Evolutionary conservation across 768 basidiomycete genomes (phyloP).

Genomic region (Russula virescens): DNA sequence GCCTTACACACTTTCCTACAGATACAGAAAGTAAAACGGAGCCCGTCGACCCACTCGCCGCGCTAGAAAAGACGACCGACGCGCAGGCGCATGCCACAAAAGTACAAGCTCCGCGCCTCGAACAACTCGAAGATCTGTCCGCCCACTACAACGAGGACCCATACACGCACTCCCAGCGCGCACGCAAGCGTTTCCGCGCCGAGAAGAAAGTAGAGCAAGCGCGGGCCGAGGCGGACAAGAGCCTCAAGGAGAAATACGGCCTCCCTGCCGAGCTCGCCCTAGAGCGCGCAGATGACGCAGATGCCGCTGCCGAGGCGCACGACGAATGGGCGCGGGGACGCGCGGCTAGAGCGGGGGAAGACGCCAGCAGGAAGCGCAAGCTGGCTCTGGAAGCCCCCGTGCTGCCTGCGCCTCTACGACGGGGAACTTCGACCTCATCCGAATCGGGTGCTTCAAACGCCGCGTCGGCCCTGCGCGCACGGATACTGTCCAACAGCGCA

Average conservation of each 20-base stretch:
- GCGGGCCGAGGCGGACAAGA: conserved; percentile 64
- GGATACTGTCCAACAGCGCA: conserved; percentile 22
- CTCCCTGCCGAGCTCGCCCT: conserved; percentile 65
- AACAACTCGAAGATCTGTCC: conserved; percentile 69
- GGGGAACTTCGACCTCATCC: neutral
- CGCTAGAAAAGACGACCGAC: conserved; percentile 83
- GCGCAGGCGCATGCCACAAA: conserved; percentile 67
- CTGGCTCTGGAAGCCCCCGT: conserved; percentile 25
- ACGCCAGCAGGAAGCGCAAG: conserved; percentile 44
- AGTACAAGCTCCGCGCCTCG: conserved; percentile 74
- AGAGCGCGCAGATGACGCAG: conserved; percentile 57
- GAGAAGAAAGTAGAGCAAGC: conserved; percentile 77
- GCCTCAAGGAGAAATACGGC: conserved; percentile 68
- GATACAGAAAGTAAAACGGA: conserved; percentile 63
- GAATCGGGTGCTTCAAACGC: conserved; percentile 7
- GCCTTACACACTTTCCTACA: conserved; percentile 26
- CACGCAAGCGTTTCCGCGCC: conserved; percentile 77
- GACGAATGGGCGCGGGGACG: conserved; percentile 55
- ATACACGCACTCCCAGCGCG: conserved; percentile 66
- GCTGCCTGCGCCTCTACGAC: neutral
- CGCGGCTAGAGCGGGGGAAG: conserved; percentile 40
- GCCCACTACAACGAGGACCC: conserved; percentile 83
- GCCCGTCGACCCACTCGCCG: conserved; percentile 78
- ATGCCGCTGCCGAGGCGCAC: conserved; percentile 49
- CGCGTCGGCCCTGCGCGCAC: conserved; percentile 18